Evolutionary conservation across 257 asterid species (phyloP).

Genomic region (Rehmannia glutinosa): DNA sequence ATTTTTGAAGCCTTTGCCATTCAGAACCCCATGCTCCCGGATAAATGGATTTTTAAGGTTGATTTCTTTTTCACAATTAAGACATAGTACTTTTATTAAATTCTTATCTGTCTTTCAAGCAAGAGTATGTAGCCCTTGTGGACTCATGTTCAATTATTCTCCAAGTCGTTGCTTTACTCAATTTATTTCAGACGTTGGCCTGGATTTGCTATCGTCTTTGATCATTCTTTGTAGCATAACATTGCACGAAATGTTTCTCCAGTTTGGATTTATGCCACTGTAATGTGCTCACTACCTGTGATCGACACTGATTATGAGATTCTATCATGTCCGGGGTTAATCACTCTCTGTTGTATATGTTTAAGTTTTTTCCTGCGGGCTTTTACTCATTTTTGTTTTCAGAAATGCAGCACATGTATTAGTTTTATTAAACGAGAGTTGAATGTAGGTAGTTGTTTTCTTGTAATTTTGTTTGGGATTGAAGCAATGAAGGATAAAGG

Average conservation of each 20-base stretch:
- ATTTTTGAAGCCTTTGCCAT: conserved; percentile 83
- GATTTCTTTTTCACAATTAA: conserved; percentile 1
- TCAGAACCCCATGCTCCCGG: conserved; percentile 73
- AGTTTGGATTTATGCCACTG: not conserved
- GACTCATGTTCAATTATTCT: conserved; percentile 1
- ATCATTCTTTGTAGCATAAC: conserved; percentile 2
- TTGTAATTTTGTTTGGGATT: no score
- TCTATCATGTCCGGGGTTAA: not conserved
- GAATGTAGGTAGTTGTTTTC: no score
- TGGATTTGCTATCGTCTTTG: not conserved
- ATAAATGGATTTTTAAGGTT: conserved; percentile 89
- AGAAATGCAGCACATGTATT: no score
- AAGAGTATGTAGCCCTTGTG: not conserved
- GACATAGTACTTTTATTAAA: not conserved
- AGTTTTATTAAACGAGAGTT: not conserved
- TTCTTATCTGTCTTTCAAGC: not conserved
- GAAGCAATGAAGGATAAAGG: no score
- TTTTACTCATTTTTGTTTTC: not conserved
- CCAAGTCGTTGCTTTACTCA: not conserved
- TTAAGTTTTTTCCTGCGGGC: not conserved
- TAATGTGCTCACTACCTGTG: not conserved
- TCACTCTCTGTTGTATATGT: not conserved
- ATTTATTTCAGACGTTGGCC: not conserved
- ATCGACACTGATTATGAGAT: not conserved
- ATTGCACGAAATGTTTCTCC: not conserved